phyloP scores from a whole-genome alignment of 2,329 filamentous ascomycete species.

The Taxawa tesnikishii region DNA sequence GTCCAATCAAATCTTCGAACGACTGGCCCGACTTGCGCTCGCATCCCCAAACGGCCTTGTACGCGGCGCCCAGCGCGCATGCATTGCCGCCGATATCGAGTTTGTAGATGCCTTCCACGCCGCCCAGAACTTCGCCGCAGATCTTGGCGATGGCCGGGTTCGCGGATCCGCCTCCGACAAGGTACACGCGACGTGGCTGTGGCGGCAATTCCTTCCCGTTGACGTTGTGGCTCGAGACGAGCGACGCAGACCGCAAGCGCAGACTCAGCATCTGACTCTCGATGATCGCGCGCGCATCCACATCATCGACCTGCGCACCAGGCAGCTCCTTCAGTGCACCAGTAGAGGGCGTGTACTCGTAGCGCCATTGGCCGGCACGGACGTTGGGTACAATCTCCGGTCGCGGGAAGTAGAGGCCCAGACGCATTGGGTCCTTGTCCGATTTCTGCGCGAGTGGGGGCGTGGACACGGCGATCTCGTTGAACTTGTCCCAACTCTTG shows the following conservation, averaged over 20 bases:
- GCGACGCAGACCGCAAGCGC: conserved; percentile 67
- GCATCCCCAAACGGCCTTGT: conserved; percentile 90
- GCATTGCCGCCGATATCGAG: conserved; percentile 92
- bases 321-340: conserved; percentile 27
- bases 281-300: conserved; percentile 77
- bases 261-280: conserved; percentile 93
- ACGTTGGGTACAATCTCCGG: conserved; percentile 95
- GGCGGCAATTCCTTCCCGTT: conserved; percentile 51
- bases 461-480: conserved; percentile 55
- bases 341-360: conserved; percentile 43
- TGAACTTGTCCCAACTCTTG: conserved; percentile 67
- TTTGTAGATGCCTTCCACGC: conserved; percentile 79
- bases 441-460: conserved; percentile 54
- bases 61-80: conserved; percentile 84
- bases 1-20: conserved; percentile 79
- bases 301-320: conserved; percentile 37
- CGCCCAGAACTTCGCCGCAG: conserved; percentile 78
- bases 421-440: conserved; percentile 51
- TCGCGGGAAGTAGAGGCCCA: conserved; percentile 90
- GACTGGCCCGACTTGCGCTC: conserved; percentile 55
- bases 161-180: conserved; percentile 82
- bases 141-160: conserved; percentile 83
- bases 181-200: conserved; percentile 80
- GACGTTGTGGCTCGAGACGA: conserved; percentile 41
- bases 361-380: conserved; percentile 75